phyloP scores from a whole-genome alignment of 441 rosid genomes.

The Erodium moschatum region DNA sequence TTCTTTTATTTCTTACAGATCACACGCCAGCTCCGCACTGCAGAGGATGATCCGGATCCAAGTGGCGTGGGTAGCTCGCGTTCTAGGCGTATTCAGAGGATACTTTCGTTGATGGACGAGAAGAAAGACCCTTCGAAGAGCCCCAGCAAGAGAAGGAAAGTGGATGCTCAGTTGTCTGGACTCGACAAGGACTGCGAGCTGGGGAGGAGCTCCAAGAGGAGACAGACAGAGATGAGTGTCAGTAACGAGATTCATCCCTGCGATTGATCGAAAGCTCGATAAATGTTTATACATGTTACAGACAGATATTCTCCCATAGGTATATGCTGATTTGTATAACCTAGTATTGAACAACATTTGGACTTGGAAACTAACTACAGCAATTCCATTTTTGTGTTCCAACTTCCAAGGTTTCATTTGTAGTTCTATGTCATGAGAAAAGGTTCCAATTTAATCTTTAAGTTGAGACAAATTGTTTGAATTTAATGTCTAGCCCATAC shows the following conservation, averaged over 20 bases:
- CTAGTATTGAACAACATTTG: not conserved
- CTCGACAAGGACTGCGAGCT: conserved; percentile 46
- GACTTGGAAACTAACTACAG: too few relatives aligned
- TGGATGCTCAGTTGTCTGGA: conserved; percentile 22
- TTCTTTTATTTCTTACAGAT: conserved; percentile 34
- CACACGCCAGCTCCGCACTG: conserved; percentile 39
- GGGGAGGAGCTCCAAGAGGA: conserved; percentile 24
- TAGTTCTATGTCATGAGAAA: too few relatives aligned
- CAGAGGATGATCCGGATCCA: conserved; percentile 32
- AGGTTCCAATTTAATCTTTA: too few relatives aligned
- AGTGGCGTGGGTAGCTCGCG: conserved; percentile 19
- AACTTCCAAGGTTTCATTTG: too few relatives aligned
- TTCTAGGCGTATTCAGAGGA: conserved; percentile 45
- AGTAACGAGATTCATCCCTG: not conserved
- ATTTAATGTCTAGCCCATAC: too few relatives aligned
- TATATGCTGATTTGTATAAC: not conserved
- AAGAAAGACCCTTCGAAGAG: conserved; percentile 48
- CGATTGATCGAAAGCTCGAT: not conserved
- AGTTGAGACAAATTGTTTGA: too few relatives aligned
- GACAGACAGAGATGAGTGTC: conserved; percentile 22
- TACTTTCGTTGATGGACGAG: conserved; percentile 56
- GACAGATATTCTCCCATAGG: not conserved
- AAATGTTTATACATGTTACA: not conserved
- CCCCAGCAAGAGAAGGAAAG: conserved; percentile 48
- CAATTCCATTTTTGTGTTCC: too few relatives aligned